These are phyloP conservation scores for Oxyria digyna DNA, from an alignment of 148 eudicot species.

Conservation along the genomic window DNA sequence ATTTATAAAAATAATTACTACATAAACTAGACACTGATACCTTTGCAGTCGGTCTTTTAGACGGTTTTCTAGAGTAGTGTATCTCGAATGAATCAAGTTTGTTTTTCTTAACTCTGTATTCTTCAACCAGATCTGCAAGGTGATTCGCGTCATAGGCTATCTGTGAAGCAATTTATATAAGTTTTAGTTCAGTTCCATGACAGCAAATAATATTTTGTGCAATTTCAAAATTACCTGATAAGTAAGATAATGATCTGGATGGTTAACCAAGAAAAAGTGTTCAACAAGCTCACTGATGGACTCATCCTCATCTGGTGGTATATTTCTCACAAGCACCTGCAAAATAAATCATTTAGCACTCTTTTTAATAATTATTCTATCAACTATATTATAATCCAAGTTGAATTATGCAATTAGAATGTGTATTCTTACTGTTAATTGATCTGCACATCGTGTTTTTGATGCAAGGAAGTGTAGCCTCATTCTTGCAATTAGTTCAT, in stretches of 20 bases:
- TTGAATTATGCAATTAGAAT: not conserved
- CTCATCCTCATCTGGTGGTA: constrained; percentile 91
- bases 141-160: constrained; percentile 80
- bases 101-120: constrained; percentile 60
- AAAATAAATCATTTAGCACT: not conserved
- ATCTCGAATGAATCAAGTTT: constrained; percentile 87
- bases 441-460: constrained; percentile 78
- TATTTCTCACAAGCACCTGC: constrained; percentile 82
- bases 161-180: constrained; percentile 24
- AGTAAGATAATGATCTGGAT: constrained; percentile 81
- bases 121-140: constrained; percentile 66
- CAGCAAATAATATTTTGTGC: not conserved
- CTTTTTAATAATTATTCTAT: not conserved
- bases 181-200: too few relatives aligned
- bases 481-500: constrained; percentile 57
- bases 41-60: constrained; percentile 69
- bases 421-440: constrained; percentile 58
- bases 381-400: not conserved
- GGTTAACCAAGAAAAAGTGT: constrained; percentile 94
- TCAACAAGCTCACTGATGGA: constrained; percentile 79
- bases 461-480: constrained; percentile 71
- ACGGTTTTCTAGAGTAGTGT: constrained; percentile 57
- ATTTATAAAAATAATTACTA: not conserved
- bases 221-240: constrained; percentile 58
- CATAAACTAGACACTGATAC: constrained; percentile 16